These are phyloP conservation scores for Heterobasidion irregulare DNA, from an alignment of 1,284 basidiomycete species.

Conservation along the genomic window DNA sequence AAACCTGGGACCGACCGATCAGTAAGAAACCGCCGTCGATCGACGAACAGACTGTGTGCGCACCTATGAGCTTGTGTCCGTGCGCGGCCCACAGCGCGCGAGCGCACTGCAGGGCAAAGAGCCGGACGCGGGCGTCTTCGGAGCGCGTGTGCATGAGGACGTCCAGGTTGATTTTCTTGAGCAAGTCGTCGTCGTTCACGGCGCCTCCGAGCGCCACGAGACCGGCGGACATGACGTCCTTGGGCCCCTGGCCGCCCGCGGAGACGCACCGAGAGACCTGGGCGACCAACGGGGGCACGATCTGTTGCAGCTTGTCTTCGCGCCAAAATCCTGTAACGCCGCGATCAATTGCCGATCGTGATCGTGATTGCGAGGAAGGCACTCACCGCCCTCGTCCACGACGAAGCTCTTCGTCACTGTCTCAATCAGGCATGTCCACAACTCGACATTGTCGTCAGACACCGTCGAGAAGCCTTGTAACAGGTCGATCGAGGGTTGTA, in stretches of 20 bases:
- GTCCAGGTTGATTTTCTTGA: slow-evolving; percentile 78
- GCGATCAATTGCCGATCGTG: background rate
- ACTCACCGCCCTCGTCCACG: slow-evolving; percentile 76
- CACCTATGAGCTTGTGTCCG: slow-evolving; percentile 65
- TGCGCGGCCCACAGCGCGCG: slow-evolving; percentile 75
- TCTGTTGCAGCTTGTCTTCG: slow-evolving; percentile 63
- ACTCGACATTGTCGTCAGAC: slow-evolving; percentile 21
- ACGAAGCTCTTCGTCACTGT: slow-evolving; percentile 66
- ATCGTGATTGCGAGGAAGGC: background rate
- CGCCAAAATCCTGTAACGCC: slow-evolving; percentile 73
- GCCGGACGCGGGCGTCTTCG: slow-evolving; percentile 58
- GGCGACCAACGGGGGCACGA: slow-evolving; percentile 49
- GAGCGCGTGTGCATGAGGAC: slow-evolving; percentile 86
- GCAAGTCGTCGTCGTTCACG: slow-evolving; percentile 50
- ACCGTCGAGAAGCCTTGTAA: slow-evolving; percentile 42
- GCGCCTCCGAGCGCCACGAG: slow-evolving; percentile 48
- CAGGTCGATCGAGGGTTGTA: slow-evolving; percentile 62
- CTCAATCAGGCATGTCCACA: slow-evolving; percentile 65
- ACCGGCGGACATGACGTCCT: slow-evolving; percentile 30
- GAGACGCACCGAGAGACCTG: slow-evolving; percentile 53
- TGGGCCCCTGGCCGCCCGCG: background rate
- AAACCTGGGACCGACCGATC: slow-evolving; percentile 38
- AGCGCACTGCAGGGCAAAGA: slow-evolving; percentile 65
- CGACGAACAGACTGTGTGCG: slow-evolving; percentile 15
- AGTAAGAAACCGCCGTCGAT: background rate